Percentiles rank a stretch among this genome's conserved stretches.
phyloP scores from a whole-genome alignment of 2,329 filamentous ascomycete species.

The Cryphonectria japonica region DNA sequence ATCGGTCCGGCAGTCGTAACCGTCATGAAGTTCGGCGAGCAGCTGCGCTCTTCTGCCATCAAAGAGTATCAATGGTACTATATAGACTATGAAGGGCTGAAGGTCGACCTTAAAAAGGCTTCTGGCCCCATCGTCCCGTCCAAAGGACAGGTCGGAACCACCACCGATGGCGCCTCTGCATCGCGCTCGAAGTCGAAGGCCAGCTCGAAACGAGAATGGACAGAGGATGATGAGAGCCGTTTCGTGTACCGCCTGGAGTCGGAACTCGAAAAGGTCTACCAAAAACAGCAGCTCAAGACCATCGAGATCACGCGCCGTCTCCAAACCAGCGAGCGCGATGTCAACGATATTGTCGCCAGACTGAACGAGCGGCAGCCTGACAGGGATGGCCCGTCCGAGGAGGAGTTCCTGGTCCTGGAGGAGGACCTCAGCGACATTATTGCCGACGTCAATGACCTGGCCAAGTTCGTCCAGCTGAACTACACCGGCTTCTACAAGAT shows the following conservation, averaged over 20 bases:
- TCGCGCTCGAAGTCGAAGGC: slow-evolving; percentile 42
- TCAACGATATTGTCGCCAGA: slow-evolving; percentile 81
- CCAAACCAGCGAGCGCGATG: slow-evolving; percentile 83
- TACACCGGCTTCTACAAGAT: slow-evolving; percentile 99
- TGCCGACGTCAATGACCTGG: slow-evolving; percentile 95
- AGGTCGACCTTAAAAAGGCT: slow-evolving; percentile 79
- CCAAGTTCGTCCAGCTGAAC: slow-evolving; percentile 97
- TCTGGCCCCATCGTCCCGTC: slow-evolving; percentile 50
- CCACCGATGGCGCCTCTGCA: slow-evolving; percentile 38
- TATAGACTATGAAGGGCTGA: slow-evolving; percentile 95
- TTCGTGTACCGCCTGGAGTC: slow-evolving; percentile 87
- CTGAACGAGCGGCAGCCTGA: slow-evolving; percentile 65
- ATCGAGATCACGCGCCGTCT: slow-evolving; percentile 94
- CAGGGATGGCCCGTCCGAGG: slow-evolving; percentile 72
- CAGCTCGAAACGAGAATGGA: slow-evolving; percentile 69
- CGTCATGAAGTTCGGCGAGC: slow-evolving; percentile 89
- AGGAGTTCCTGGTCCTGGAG: slow-evolving; percentile 92
- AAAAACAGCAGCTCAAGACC: slow-evolving; percentile 95
- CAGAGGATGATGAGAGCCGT: slow-evolving; percentile 85
- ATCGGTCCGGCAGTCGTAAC: slow-evolving; percentile 51
- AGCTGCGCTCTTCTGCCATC: slow-evolving; percentile 93
- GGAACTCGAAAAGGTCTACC: slow-evolving; percentile 96
- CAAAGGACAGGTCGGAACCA: slow-evolving; percentile 46
- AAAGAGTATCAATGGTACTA: slow-evolving; percentile 98
- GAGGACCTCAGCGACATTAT: slow-evolving; percentile 97